Percentiles rank a stretch among this genome's conserved stretches.
Evolutionary conservation across 2,329 filamentous ascomycete species (phyloP).

Genomic region (Colletotrichum sp.): DNA sequence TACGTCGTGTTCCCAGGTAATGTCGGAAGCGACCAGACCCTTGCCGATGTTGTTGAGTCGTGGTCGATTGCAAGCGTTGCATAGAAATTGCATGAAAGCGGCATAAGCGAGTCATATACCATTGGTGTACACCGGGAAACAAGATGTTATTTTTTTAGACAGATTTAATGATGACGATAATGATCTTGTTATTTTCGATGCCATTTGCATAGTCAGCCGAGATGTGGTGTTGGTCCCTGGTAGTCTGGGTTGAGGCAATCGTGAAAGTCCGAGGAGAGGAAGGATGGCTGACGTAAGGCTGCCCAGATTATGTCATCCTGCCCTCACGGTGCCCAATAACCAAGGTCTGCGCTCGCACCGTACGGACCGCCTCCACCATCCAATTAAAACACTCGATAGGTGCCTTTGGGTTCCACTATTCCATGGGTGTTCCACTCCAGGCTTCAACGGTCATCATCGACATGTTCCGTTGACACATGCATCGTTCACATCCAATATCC

Average conservation of each 20-base stretch:
- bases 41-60: conserved; percentile 46
- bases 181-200: not conserved
- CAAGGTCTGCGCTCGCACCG: not conserved
- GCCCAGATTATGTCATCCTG: not conserved
- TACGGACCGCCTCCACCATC: rapidly evolving
- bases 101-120: not conserved
- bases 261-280: not conserved
- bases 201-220: not conserved
- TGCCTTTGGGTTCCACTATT: rapidly evolving
- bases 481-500: not conserved
- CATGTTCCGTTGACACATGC: not conserved
- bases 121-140: not conserved
- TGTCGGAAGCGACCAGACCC: conserved; percentile 53
- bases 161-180: not conserved
- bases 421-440: not conserved
- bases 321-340: rapidly evolving
- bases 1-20: conserved; percentile 66
- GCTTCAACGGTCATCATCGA: not conserved
- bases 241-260: not conserved
- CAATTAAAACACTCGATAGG: not conserved
- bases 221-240: not conserved
- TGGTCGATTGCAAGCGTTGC: conserved; percentile 15
- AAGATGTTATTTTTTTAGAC: not conserved
- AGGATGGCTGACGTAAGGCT: not conserved
- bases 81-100: not conserved